Evolutionary conservation across 164 flowering plant genomes (phyloP).

Genomic region (Vitis riparia): DNA sequence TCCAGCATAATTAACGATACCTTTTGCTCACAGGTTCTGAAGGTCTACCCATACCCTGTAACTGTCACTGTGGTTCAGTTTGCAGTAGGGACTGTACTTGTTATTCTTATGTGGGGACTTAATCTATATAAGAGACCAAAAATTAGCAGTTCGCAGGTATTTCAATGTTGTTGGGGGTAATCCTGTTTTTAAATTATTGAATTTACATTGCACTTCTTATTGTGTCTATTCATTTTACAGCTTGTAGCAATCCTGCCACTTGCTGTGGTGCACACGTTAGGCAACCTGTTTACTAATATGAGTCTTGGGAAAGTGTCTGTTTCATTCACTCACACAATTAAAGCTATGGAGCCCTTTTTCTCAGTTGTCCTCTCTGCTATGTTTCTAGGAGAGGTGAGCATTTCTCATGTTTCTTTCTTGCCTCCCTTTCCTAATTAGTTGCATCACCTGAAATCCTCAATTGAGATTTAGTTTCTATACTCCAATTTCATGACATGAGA

Average conservation of each 20-base stretch:
- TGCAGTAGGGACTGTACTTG: conserved; percentile 63
- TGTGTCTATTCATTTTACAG: conserved; percentile 34
- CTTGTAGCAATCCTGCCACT: conserved; percentile 77
- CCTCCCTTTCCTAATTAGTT: conserved; percentile 3
- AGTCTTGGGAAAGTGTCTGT: conserved; percentile 99
- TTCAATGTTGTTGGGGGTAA: no score
- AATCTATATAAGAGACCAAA: conserved; percentile 69
- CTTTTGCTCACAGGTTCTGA: conserved; percentile 56
- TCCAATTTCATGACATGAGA: background rate
- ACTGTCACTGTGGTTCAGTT: conserved; percentile 64
- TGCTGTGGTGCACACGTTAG: conserved; percentile 86
- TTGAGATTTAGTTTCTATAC: background rate
- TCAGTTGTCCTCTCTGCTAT: conserved; percentile 94
- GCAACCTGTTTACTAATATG: conserved; percentile 95
- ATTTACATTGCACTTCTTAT: background rate
- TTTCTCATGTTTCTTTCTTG: background rate
- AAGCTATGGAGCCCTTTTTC: conserved; percentile 98
- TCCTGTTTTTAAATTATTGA: background rate
- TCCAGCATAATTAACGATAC: background rate
- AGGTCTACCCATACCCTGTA: conserved; percentile 64
- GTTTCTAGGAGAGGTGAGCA: conserved; percentile 89
- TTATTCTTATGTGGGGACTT: conserved; percentile 61
- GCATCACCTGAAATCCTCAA: background rate
- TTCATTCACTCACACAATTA: conserved; percentile 96
- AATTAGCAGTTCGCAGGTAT: conserved; percentile 65